Percentiles rank a stretch among this genome's conserved stretches.
These are phyloP conservation scores for Penicillium psychrosexuale DNA, from an alignment of 2,329 filamentous ascomycete genomes.

Conservation along the genomic window DNA sequence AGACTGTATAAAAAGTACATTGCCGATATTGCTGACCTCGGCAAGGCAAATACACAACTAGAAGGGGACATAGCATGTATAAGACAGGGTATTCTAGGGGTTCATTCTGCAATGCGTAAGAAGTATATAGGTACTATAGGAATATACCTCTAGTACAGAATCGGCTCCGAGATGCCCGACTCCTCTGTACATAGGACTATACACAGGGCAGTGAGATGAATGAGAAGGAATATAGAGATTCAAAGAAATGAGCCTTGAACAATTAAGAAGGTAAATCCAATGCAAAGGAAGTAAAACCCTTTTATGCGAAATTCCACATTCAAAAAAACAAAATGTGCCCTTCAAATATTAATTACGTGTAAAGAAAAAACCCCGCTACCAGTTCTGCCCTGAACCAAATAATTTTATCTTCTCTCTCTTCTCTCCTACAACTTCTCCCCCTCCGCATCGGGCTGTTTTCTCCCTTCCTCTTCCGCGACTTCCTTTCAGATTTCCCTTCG, in stretches of 20 bases:
- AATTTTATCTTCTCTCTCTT: slow-evolving; percentile 29
- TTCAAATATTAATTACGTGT: slow-evolving; percentile 10
- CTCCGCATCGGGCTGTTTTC: slow-evolving; percentile 16
- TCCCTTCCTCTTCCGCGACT: slow-evolving; percentile 15
- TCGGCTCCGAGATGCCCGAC: neutral
- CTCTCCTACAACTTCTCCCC: slow-evolving; percentile 19
- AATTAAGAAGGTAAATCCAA: neutral
- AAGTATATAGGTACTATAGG: neutral
- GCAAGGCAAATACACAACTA: neutral
- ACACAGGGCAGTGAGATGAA: neutral
- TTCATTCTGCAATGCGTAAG: neutral
- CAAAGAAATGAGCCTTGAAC: neutral
- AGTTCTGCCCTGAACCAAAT: slow-evolving; percentile 27
- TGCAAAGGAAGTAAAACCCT: neutral
- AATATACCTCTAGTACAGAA: neutral
- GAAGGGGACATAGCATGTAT: neutral
- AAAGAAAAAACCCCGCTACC: slow-evolving; percentile 25
- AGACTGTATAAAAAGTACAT: neutral
- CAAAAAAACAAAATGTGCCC: slow-evolving; percentile 1
- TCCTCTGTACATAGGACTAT: neutral
- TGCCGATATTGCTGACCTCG: slow-evolving; percentile 1
- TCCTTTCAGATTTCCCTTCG: slow-evolving; percentile 1
- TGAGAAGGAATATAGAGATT: neutral
- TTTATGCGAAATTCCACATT: slow-evolving; percentile 19
- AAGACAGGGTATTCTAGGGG: neutral